Evolutionary conservation across 2,329 filamentous ascomycete genomes (phyloP).

Genomic region (Fusarium equiseti): DNA sequence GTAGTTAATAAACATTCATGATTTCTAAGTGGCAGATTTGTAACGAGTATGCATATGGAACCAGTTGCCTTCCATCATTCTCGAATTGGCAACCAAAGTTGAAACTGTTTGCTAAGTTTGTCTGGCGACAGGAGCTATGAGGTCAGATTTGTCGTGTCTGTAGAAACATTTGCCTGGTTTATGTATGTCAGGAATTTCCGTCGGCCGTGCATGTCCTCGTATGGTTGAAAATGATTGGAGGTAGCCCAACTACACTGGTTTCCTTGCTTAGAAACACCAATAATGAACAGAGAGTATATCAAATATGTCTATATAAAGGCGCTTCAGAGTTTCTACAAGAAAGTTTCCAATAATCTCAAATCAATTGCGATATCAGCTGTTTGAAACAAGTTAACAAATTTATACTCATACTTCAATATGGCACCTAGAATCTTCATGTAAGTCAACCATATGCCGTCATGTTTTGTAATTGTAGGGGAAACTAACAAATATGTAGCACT

Average conservation of each 20-base stretch:
- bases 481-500: constrained; percentile 49
- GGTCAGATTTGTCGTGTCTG: neutral
- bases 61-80: neutral
- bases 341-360: neutral
- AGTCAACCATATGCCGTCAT: constrained; percentile 30
- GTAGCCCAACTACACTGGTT: neutral
- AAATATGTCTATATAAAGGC: neutral
- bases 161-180: neutral
- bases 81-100: neutral
- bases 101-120: neutral
- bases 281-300: neutral
- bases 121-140: neutral
- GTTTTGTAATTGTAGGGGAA: neutral
- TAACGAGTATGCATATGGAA: neutral
- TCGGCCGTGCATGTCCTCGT: neutral
- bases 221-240: neutral
- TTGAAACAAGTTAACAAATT: neutral
- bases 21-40: neutral
- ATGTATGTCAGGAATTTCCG: neutral
- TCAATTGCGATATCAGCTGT: accelerated
- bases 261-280: neutral
- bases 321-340: neutral
- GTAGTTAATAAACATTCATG: too few species aligned
- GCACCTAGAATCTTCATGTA: constrained; percentile 58
- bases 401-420: constrained; percentile 47